phyloP scores from a whole-genome alignment of 2,329 filamentous ascomycete genomes.

The Geosmithia putterillii region DNA sequence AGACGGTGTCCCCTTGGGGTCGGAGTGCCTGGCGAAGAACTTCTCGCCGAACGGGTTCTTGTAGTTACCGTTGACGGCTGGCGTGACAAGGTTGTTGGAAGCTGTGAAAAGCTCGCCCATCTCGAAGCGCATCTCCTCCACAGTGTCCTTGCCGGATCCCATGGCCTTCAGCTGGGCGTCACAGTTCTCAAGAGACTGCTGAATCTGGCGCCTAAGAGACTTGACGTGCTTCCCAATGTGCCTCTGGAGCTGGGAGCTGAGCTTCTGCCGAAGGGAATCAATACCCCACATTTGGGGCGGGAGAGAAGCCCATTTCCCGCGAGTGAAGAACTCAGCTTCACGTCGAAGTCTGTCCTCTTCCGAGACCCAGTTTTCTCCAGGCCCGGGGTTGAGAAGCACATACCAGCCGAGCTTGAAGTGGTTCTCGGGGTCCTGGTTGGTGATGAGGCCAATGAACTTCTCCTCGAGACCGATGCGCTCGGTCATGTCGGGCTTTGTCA shows the following conservation, averaged over 20 bases:
- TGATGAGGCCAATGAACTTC: conserved; percentile 40
- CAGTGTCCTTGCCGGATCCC: conserved; percentile 36
- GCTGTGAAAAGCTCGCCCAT: conserved; percentile 39
- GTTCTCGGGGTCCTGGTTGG: conserved; percentile 36
- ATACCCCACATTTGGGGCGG: conserved; percentile 35
- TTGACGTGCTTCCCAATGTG: conserved; percentile 41
- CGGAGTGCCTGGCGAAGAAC: conserved; percentile 37
- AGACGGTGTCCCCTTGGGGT: conserved; percentile 34
- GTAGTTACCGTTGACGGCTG: conserved; percentile 41
- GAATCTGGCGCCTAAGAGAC: conserved; percentile 35
- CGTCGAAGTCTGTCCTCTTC: conserved; percentile 25
- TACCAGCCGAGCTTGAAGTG: conserved; percentile 40
- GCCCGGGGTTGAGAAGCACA: conserved; percentile 35
- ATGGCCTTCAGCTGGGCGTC: conserved; percentile 36
- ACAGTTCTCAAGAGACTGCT: conserved; percentile 34
- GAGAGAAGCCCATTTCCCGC: conserved; percentile 34
- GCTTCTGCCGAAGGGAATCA: conserved; percentile 30
- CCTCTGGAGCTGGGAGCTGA: conserved; percentile 35
- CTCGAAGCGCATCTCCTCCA: conserved; percentile 40
- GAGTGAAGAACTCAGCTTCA: conserved; percentile 35
- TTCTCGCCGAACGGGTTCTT: conserved; percentile 39
- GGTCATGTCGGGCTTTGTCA: conserved; percentile 40
- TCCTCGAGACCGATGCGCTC: conserved; percentile 39
- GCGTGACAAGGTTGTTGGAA: conserved; percentile 40
- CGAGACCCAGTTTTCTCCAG: conserved; percentile 30